Evolutionary conservation across 1,139 yeast genomes (phyloP).

Genomic region (Nadsonia starkeyi-henricii): DNA sequence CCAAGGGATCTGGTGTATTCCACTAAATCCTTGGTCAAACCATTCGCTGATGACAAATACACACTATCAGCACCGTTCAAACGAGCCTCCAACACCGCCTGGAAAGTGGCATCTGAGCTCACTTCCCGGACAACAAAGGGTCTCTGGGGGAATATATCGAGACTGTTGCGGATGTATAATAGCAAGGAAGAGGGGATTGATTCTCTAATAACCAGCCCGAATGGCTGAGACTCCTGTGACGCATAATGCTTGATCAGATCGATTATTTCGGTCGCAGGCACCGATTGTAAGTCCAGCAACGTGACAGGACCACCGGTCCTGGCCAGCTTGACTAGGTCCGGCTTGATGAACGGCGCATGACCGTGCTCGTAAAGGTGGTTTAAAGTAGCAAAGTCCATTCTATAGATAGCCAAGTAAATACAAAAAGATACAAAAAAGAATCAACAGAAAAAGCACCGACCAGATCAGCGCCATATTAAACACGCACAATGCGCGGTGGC

Average conservation of each 20-base stretch:
- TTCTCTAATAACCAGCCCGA: background rate
- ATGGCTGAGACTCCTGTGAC: background rate
- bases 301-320: background rate
- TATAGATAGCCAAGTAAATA: too few relatives aligned
- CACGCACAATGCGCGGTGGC: too few relatives aligned
- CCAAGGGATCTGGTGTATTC: constrained; percentile 58
- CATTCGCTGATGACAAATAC: constrained; percentile 61
- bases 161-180: background rate
- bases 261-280: background rate
- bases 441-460: too few relatives aligned
- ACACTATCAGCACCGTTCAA: constrained; percentile 93
- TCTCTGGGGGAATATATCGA: background rate
- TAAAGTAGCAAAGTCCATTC: background rate
- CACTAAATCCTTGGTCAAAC: constrained; percentile 44
- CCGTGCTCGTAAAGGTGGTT: background rate
- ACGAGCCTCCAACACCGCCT: constrained; percentile 69
- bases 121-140: background rate
- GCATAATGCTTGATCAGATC: background rate
- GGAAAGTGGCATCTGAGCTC: background rate
- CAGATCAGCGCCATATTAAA: too few relatives aligned
- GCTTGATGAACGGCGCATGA: background rate
- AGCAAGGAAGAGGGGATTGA: background rate
- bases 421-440: too few relatives aligned
- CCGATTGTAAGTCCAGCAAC: background rate
- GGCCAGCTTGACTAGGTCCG: background rate